Evolutionary conservation across 306 rosid genomes (phyloP).

Genomic region (Trifolium fragiferum): DNA sequence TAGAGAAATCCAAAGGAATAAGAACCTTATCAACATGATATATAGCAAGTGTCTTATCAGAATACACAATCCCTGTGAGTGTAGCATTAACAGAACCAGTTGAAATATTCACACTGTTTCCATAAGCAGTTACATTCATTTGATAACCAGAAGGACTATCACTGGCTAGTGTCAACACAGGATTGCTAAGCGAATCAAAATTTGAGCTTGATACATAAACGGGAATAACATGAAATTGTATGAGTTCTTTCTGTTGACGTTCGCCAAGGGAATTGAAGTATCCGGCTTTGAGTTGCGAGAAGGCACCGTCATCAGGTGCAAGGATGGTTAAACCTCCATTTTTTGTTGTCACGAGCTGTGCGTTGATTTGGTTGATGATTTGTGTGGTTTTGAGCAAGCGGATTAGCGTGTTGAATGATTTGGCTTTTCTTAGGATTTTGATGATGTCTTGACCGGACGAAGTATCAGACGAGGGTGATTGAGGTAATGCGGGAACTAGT

Average conservation of each 20-base stretch:
- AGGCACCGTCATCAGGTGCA: conserved; percentile 63
- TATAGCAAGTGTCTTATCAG: conserved; percentile 65
- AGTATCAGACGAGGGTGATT: conserved; percentile 41
- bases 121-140: conserved; percentile 66
- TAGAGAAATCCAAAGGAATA: conserved; percentile 59
- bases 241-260: conserved; percentile 56
- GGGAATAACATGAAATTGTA: conserved; percentile 66
- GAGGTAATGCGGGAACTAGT: conserved; percentile 47
- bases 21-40: conserved; percentile 66
- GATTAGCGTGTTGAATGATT: conserved; percentile 55
- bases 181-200: conserved; percentile 67
- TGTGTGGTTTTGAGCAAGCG: conserved; percentile 70
- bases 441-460: conserved; percentile 53
- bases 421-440: conserved; percentile 63
- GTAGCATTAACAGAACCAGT: conserved; percentile 65
- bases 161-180: conserved; percentile 65
- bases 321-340: conserved; percentile 56
- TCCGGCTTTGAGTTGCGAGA: conserved; percentile 60
- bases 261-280: conserved; percentile 57
- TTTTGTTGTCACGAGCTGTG: conserved; percentile 56
- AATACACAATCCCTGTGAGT: conserved; percentile 61
- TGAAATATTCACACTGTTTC: conserved; percentile 62
- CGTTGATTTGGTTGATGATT: conserved; percentile 59
- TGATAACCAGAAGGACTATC: conserved; percentile 53
- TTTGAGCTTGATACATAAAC: conserved; percentile 61